These are phyloP conservation scores for Ceratocystis colombiana DNA, from an alignment of 2,329 filamentous ascomycete genomes.

Conservation along the genomic window DNA sequence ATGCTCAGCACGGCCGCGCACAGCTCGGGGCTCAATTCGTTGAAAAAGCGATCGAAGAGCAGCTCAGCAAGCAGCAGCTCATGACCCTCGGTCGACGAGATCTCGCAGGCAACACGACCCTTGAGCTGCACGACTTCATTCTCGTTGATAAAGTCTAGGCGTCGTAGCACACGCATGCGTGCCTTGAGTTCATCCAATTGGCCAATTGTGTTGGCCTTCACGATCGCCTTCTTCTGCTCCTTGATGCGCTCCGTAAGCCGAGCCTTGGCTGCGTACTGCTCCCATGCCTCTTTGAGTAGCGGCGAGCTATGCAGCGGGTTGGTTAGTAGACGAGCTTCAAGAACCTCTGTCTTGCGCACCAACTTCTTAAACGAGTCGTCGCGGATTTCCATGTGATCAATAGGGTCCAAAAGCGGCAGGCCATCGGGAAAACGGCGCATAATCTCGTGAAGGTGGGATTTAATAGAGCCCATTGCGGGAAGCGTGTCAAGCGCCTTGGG, in stretches of 20 bases:
- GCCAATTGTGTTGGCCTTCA: conserved; percentile 72
- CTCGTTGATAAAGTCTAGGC: conserved; percentile 92
- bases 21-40: conserved; percentile 79
- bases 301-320: conserved; percentile 91
- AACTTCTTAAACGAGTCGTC: conserved; percentile 92
- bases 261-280: conserved; percentile 76
- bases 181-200: conserved; percentile 95
- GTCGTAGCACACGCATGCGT: conserved; percentile 85
- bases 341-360: conserved; percentile 88
- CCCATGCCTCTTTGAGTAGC: conserved; percentile 70
- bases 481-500: conserved; percentile 24
- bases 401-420: conserved; percentile 75
- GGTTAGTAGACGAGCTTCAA: conserved; percentile 78
- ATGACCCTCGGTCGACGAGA: conserved; percentile 81
- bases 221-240: conserved; percentile 75
- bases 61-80: conserved; percentile 88
- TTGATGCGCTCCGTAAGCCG: conserved; percentile 70
- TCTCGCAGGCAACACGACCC: conserved; percentile 93
- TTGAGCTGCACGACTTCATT: conserved; percentile 93
- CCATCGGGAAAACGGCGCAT: conserved; percentile 86
- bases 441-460: conserved; percentile 66
- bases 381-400: conserved; percentile 91
- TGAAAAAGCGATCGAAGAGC: conserved; percentile 96
- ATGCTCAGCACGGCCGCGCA: conserved; percentile 79
- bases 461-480: conserved; percentile 39